These are phyloP conservation scores for Boechera divaricarpa DNA, from an alignment of 345 rosid species.

Conservation along the genomic window DNA sequence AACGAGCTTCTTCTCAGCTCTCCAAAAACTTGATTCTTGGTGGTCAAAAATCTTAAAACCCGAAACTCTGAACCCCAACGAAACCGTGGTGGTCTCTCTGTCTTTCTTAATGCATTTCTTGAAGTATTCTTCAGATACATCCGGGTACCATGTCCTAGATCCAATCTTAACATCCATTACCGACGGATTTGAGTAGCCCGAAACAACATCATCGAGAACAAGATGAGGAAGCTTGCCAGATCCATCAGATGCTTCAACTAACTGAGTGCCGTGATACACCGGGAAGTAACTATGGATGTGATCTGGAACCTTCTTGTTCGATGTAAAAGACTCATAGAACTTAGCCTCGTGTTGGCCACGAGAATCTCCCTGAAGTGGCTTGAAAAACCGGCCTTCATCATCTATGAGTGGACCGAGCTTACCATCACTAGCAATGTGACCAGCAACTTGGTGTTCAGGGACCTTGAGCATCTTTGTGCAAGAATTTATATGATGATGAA, in stretches of 20 bases:
- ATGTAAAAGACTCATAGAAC: constrained; percentile 68
- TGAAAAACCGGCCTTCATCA: constrained; percentile 76
- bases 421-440: constrained; percentile 67
- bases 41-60: constrained; percentile 64
- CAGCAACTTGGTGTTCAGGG: constrained; percentile 97
- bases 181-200: constrained; percentile 51
- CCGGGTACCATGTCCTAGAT: constrained; percentile 89
- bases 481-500: constrained; percentile 4
- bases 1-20: constrained; percentile 60
- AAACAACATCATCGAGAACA: constrained; percentile 69
- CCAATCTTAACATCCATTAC: constrained; percentile 89
- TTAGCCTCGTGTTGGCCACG: constrained; percentile 68
- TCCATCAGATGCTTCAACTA: constrained; percentile 79
- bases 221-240: constrained; percentile 59
- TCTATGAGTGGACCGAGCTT: constrained; percentile 77
- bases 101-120: constrained; percentile 70
- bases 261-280: constrained; percentile 61
- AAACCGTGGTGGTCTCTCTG: constrained; percentile 53
- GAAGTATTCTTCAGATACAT: constrained; percentile 68
- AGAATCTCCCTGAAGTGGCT: constrained; percentile 74
- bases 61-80: constrained; percentile 76
- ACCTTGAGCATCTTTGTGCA: constrained; percentile 59
- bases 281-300: constrained; percentile 71
- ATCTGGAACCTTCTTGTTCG: constrained; percentile 59
- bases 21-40: constrained; percentile 62